These are phyloP conservation scores for Mycena sanguinolenta DNA, from an alignment of 768 basidiomycete genomes.

Conservation along the genomic window DNA sequence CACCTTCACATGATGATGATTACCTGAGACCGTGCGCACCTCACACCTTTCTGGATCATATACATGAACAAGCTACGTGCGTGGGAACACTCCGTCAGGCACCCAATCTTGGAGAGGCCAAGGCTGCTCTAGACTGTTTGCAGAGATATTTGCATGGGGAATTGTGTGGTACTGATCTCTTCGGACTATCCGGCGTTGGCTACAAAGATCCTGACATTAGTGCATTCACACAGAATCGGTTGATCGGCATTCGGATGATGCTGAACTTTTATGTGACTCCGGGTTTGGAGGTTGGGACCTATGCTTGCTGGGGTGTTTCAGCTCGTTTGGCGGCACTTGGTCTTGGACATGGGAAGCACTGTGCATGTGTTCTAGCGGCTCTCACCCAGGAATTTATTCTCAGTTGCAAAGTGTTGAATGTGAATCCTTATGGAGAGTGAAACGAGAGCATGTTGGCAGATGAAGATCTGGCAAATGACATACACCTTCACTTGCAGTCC, in stretches of 20 bases:
- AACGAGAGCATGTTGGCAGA: conserved; percentile 30
- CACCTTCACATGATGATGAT: conserved; percentile 16
- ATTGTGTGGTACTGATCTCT: conserved; percentile 10
- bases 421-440: conserved; percentile 33
- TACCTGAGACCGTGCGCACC: conserved; percentile 1
- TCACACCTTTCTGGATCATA: neutral
- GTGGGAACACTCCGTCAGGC: conserved; percentile 1
- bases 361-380: conserved; percentile 12
- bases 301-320: conserved; percentile 25
- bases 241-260: conserved; percentile 24
- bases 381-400: conserved; percentile 15
- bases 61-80: conserved; percentile 4
- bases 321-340: conserved; percentile 3
- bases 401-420: conserved; percentile 10
- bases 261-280: conserved; percentile 19
- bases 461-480: conserved; percentile 23
- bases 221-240: conserved; percentile 9
- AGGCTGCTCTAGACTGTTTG: neutral
- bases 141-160: conserved; percentile 10
- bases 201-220: conserved; percentile 30
- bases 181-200: conserved; percentile 18
- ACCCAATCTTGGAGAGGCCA: conserved; percentile 9
- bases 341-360: conserved; percentile 12
- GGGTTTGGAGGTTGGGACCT: neutral
- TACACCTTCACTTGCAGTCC: conserved; percentile 19